Percentiles rank a stretch among this genome's conserved stretches.
Evolutionary conservation across 768 basidiomycete species (phyloP).

Genomic region (Kwoniella newhampshirensis): DNA sequence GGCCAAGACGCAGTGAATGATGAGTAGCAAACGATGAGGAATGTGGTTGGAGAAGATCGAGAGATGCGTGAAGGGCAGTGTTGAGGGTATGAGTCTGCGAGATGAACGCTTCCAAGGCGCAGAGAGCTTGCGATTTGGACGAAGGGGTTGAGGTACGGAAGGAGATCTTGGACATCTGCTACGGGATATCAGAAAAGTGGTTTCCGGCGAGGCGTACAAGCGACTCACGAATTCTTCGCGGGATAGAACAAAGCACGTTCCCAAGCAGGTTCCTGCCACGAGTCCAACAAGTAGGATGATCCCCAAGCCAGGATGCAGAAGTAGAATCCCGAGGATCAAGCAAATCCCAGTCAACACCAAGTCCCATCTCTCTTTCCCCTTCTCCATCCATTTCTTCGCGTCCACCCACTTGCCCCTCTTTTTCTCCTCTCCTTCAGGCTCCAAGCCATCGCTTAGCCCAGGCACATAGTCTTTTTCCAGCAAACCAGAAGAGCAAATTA

Average conservation of each 20-base stretch:
- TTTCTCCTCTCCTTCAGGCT: not conserved
- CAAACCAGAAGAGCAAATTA: constrained; percentile 44
- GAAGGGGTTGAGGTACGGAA: too few species aligned
- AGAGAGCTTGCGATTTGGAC: constrained; percentile 2
- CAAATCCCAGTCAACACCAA: constrained; percentile 20
- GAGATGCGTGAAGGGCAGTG: constrained; percentile 16
- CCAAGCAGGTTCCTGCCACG: too few species aligned
- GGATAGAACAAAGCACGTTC: too few species aligned
- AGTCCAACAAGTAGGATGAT: too few species aligned
- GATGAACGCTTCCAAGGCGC: constrained; percentile 19
- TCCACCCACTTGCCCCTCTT: not conserved
- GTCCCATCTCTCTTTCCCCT: constrained; percentile 26
- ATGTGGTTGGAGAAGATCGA: constrained; percentile 23
- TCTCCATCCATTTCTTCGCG: not conserved
- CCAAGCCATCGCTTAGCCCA: constrained; percentile 21
- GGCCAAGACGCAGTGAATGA: constrained; percentile 27
- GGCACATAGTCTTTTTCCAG: constrained; percentile 46
- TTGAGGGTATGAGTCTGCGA: constrained; percentile 25
- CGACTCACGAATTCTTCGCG: too few species aligned
- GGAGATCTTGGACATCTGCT: too few species aligned
- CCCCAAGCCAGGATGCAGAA: too few species aligned
- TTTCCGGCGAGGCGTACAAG: too few species aligned
- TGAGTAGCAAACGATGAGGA: constrained; percentile 3
- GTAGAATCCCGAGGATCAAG: constrained; percentile 7
- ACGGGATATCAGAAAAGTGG: too few species aligned